Evolutionary conservation across 2,329 filamentous ascomycete species (phyloP), one percentile per base, ranked within the genome.

Genomic region (Stagonosporopsis vannaccii): DNA sequence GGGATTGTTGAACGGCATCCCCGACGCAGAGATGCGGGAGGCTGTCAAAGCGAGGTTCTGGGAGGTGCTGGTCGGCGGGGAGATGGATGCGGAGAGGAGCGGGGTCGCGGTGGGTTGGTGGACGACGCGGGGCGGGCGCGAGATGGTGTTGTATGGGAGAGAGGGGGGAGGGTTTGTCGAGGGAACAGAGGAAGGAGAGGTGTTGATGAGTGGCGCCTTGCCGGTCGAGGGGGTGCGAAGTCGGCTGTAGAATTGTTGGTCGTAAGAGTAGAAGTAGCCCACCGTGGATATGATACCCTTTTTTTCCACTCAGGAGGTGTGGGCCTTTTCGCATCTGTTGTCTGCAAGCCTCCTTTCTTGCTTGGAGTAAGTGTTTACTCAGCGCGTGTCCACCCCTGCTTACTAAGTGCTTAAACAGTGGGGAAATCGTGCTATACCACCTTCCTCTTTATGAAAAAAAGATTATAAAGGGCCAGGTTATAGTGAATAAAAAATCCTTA

Each of bases 71-170:
- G 88, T 88, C 36, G 87, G 84, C 65, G 92, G 92, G 3, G 92
- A 96, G 78, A 90, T 97, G 86, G 92, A 97, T 75, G 88, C 96
- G 22, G 90, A 96, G 71, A 84, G 92, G 57, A 89, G 91, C 6
- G 86, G 88, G 36, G 83, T 90, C 28, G 92, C 89, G 44, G 90
- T 96, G 17, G 85, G 86, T 2, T 97, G 93, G 93, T 97, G 93
- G 93, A 90, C 87, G 77, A 78, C 85, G 73, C 73, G 84, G 56
- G 85, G 86, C 4, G 86, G 86, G 0, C 78, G 84, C 43, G 85
- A 87, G 56, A 75, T 80, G 64, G 79, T 87, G 5, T 61, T 87
- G 2, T 82, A 78, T 69, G 84, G 84, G 32, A 81, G 84, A 25
- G 86, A 85, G 2, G 77, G 80, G 40, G 81, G 83, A 57, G 64